phyloP scores from a whole-genome alignment of 2,329 filamentous ascomycete species.

The Paraconiothyrium brasiliense region DNA sequence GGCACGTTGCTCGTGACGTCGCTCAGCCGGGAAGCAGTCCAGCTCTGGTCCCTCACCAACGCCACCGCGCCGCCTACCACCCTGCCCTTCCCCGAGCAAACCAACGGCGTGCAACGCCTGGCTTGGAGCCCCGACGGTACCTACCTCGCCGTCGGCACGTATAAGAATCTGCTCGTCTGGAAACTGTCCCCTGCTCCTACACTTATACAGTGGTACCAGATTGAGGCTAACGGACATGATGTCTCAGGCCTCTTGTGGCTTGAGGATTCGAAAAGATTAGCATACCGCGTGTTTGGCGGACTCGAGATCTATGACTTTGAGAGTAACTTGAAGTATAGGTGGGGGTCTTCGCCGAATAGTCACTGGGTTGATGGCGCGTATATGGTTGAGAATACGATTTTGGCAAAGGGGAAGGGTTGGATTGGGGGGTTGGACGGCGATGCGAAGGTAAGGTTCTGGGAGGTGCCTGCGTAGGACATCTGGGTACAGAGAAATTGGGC shows the following conservation, averaged over 20 bases:
- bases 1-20: conserved; percentile 3
- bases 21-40: background rate
- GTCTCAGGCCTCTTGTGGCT: conserved; percentile 7
- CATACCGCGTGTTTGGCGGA: conserved; percentile 12
- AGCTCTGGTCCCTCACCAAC: conserved; percentile 7
- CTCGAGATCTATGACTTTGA: conserved; percentile 17
- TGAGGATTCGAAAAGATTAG: background rate
- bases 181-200: background rate
- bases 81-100: background rate
- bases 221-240: background rate
- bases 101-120: background rate
- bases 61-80: background rate
- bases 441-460: background rate
- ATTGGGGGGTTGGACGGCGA: conserved; percentile 5
- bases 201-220: conserved; percentile 5
- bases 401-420: background rate
- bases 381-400: background rate
- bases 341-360: conserved; percentile 3
- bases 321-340: conserved; percentile 15
- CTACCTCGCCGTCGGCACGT: conserved; percentile 7
- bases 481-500: background rate
- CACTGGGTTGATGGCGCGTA: conserved; percentile 6
- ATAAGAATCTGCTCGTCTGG: background rate
- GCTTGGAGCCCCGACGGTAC: conserved; percentile 6
- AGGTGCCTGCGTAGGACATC: background rate